phyloP scores from a whole-genome alignment of 495 filamentous ascomycete species.

The Talaromyces borbonicus region DNA sequence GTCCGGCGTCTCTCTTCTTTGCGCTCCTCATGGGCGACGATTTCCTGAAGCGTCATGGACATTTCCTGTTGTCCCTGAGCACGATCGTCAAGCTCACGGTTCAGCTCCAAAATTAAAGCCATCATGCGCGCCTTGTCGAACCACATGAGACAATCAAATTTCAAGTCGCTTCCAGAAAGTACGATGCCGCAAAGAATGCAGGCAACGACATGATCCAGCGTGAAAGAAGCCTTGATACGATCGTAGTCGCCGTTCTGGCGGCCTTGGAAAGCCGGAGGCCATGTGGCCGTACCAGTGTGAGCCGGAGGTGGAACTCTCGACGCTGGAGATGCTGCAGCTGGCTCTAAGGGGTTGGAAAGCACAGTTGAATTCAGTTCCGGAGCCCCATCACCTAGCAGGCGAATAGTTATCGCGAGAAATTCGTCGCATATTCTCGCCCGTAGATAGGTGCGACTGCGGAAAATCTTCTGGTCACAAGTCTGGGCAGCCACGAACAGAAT shows the following conservation, averaged over 20 bases:
- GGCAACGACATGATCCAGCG: not conserved
- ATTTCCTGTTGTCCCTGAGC: not conserved
- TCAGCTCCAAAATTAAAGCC: not conserved
- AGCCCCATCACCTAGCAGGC: not conserved
- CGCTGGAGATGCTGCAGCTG: not conserved
- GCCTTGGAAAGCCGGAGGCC: not conserved
- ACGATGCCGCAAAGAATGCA: slow-evolving; percentile 1
- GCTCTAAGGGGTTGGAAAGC: not conserved
- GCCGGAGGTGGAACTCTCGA: not conserved
- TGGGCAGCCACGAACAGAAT: not conserved
- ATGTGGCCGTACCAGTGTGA: not conserved
- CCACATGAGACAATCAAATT: not conserved
- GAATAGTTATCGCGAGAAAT: not conserved
- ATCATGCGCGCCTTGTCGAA: slow-evolving; percentile 1
- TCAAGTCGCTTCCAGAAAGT: not conserved
- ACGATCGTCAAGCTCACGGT: not conserved
- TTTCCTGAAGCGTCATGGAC: not conserved
- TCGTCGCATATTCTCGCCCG: not conserved
- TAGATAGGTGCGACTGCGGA: not conserved
- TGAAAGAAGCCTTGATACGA: not conserved
- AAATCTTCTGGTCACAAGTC: slow-evolving; percentile 1
- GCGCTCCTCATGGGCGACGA: not conserved
- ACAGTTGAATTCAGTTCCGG: not conserved
- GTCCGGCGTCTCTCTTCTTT: not conserved
- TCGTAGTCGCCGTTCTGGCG: not conserved